These are phyloP conservation scores for Berberis vulgaris DNA, from an alignment of 164 flowering plant genomes.

Conservation along the genomic window DNA sequence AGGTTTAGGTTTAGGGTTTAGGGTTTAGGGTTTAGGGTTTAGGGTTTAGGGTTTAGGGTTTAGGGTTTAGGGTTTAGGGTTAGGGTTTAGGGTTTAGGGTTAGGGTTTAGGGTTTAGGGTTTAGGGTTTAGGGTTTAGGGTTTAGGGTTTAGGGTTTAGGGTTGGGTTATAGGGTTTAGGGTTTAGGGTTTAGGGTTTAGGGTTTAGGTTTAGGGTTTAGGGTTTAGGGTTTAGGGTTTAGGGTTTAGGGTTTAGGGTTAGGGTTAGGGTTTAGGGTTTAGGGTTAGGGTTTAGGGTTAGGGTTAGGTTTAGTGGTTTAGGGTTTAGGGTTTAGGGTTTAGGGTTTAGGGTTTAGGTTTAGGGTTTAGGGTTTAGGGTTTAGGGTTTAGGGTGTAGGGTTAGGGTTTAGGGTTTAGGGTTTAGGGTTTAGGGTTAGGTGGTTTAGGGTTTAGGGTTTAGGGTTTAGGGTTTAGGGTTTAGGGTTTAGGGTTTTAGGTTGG, in stretches of 20 bases:
- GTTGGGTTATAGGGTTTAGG: conserved; percentile 11
- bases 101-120: conserved; percentile 15
- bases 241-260: too few relatives aligned
- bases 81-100: conserved; percentile 16
- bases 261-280: conserved; percentile 24
- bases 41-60: too few relatives aligned
- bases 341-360: conserved; percentile 16
- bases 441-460: conserved; percentile 15
- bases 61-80: conserved; percentile 2
- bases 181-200: conserved; percentile 20
- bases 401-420: conserved; percentile 11
- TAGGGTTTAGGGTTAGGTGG: too few relatives aligned
- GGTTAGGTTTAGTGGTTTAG: conserved; percentile 16
- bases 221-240: conserved; percentile 18
- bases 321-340: conserved; percentile 18
- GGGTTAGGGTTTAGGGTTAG: conserved; percentile 17
- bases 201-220: conserved; percentile 21
- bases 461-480: conserved; percentile 15
- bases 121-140: conserved; percentile 21
- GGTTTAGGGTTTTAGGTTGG: conserved; percentile 8
- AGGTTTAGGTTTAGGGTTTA: conserved; percentile 11
- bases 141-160: conserved; percentile 12
- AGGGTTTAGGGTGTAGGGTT: conserved; percentile 14
- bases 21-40: conserved; percentile 11
- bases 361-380: conserved; percentile 17